A percentile compares a stretch with the other conserved stretches of the same genome.
Conservation (phyloP, 805 yeast species). For the Pichia kluyveri region DNA sequence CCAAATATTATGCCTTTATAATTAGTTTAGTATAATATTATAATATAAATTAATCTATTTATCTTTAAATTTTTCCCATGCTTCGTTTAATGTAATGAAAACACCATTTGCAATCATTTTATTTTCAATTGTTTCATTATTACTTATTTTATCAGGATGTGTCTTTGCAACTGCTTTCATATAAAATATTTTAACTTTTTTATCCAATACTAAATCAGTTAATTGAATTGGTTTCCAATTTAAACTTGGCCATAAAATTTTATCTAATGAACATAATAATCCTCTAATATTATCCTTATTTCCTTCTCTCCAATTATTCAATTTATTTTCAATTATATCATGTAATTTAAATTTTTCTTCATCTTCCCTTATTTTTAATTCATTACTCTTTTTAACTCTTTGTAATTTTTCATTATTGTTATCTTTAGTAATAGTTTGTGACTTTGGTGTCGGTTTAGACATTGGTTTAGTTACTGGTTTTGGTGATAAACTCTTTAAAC, state of each 20-base stretch:
- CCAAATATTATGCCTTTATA: constrained; percentile 56
- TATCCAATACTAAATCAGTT: constrained; percentile 77
- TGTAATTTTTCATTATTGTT: constrained; percentile 33
- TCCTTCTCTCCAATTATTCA: constrained; percentile 60
- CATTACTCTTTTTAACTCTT: constrained; percentile 40
- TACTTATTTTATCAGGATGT: constrained; percentile 75
- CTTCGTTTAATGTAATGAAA: constrained; percentile 71
- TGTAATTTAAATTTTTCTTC: constrained; percentile 50
- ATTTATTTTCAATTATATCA: constrained; percentile 48
- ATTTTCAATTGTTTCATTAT: constrained; percentile 52
- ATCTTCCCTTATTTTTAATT: constrained; percentile 38
- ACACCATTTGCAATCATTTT: constrained; percentile 83
- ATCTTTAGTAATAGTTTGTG: background rate
- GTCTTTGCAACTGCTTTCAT: constrained; percentile 73
- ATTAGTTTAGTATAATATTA: too few species aligned
- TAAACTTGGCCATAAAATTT: constrained; percentile 56
- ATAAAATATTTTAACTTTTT: constrained; percentile 78
- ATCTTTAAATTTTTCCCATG: constrained; percentile 78
- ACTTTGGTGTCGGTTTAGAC: constrained; percentile 35
- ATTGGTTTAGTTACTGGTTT: constrained; percentile 5
- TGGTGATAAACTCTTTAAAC: constrained; percentile 58
- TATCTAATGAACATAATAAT: constrained; percentile 59
- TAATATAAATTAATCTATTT: too few species aligned
- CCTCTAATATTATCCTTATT: constrained; percentile 78
- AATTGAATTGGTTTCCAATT: constrained; percentile 60